Base-by-base conservation (phyloP, 352 stramenopile genomes). In the Phytophthora sp. region DNA sequence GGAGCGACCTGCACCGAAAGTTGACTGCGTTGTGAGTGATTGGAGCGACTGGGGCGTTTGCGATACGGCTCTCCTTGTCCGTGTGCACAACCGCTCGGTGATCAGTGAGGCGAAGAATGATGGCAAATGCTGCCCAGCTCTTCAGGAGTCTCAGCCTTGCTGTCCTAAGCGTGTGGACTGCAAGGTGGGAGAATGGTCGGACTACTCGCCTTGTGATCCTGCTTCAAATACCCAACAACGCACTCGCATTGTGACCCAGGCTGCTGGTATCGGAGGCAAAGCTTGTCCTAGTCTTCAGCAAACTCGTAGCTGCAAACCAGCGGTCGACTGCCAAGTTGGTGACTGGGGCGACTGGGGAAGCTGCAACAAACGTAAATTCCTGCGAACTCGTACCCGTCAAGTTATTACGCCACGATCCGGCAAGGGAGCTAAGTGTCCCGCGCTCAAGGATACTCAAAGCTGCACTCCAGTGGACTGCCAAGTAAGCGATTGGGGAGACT, bases 241-340 rank as follows among this genome's bases (percentile, higher is more conserved):
- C 39, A 86, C 59, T 23, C 79, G 83, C 1, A 57, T 68, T 5
- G 54, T 89, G 9, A 54, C 76, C 4, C 54, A 69, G 39, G 39
- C 54, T 4, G 65, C 79, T 0, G 63, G 69, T 26, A 76, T 67
- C 10, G 73, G 72, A 20, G 83, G 80, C 7, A 72, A 49, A 46
- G 31, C 44, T 11, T 89, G 79, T 49, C 73, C 79, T 0, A 48
- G 43, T 8, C 63, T 87, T 2, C 52, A 72, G 7, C 59, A 88
- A 21, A 56, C 44, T 4, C 39, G 66, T 11, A 65, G 67, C 23
- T 90, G 81, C 51, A 70, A 57, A 7, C 69, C 77, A 0, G 59
- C 69, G 12, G 50, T 89, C 0, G 77, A 91, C 64, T 92, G 84
- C 45, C 60, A 82, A 39, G 71, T 89, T 13, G 76, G 77, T n/a